phyloP scores from a whole-genome alignment of 768 basidiomycete genomes.

The Punctularia strigosozonata region DNA sequence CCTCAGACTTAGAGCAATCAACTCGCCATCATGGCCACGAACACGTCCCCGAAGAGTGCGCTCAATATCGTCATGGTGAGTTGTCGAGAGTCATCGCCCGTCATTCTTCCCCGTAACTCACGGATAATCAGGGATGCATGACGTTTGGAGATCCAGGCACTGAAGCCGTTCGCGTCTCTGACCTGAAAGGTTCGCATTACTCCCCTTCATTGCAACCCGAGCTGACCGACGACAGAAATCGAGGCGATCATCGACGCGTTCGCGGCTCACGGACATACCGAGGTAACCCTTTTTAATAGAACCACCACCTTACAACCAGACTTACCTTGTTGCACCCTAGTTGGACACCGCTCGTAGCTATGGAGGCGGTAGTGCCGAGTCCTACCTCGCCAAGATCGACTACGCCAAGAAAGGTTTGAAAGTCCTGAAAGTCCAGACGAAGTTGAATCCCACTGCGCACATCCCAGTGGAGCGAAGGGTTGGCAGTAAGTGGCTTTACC shows the following conservation, averaged over 20 bases:
- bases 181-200: too few species aligned
- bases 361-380: conserved; percentile 19
- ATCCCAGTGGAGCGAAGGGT: too few species aligned
- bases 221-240: too few species aligned
- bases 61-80: conserved; percentile 41
- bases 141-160: conserved; percentile 38
- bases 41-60: conserved; percentile 24
- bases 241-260: conserved; percentile 43
- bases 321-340: conserved; percentile 7
- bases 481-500: too few species aligned
- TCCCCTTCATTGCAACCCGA: too few species aligned
- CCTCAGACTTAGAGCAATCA: too few species aligned
- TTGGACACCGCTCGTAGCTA: conserved; percentile 19
- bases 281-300: conserved; percentile 19
- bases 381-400: conserved; percentile 35
- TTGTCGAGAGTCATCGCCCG: background rate
- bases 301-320: conserved; percentile 13
- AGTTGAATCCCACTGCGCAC: conserved; percentile 36
- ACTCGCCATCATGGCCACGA: too few species aligned
- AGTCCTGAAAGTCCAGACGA: conserved; percentile 49
- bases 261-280: conserved; percentile 41
- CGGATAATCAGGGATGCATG: conserved; percentile 32
- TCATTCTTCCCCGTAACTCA: background rate
- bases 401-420: conserved; percentile 38
- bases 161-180: conserved; percentile 14